Base-by-base conservation (phyloP, 495 filamentous ascomycete genomes). In the Neurospora sp. region DNA sequence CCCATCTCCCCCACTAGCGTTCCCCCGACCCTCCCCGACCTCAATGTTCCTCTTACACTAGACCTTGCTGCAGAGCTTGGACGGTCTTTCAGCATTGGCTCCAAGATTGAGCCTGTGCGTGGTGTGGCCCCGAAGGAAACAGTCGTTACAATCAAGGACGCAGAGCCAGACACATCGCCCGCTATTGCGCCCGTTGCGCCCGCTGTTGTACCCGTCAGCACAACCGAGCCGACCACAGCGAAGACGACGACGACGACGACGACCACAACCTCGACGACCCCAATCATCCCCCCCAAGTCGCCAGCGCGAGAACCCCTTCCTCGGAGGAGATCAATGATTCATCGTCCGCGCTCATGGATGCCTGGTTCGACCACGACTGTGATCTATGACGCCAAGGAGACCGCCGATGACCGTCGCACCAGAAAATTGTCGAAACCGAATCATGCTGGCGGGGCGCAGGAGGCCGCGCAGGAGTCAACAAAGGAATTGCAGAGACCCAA, bases 271-370 rank as follows among this genome's bases (percentile, higher is more conserved):
- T 76, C 70, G 76, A 70, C 70, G 77, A 77, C 69, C 78, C 44
- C 66, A 79, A 66, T 66, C 7, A 66, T 66, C 14, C 53, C 53
- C 2, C 53, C 53, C 6, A 66, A 37, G 27, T 66, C 53, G 53
- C 53, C 53, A 37, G 53, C 53, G 27, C 53, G 53, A 12, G 53
- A 66, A 66, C 14, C 53, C 3, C 27, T 66, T 66, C 27, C 22
- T 35, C 53, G 78, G 73, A 81, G 78, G 76, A 82, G 75, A 70
- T 78, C 83, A 70, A 77, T 83, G 73, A 76, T 84, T 72, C 79
- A 79, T 75, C 82, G 84, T 69, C 82, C 83, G 22, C 79, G 81
- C 46, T 83, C 82, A 66, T 85, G 82, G 84, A 80, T 84, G 73
- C 80, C 84, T 69, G 81, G 80, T 74, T 83, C 83, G 31, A 84